Percentiles rank a stretch among this genome's conserved stretches.
Evolutionary conservation across 495 filamentous ascomycete species (phyloP).

Genomic region (Rhizodiscina lignyota): DNA sequence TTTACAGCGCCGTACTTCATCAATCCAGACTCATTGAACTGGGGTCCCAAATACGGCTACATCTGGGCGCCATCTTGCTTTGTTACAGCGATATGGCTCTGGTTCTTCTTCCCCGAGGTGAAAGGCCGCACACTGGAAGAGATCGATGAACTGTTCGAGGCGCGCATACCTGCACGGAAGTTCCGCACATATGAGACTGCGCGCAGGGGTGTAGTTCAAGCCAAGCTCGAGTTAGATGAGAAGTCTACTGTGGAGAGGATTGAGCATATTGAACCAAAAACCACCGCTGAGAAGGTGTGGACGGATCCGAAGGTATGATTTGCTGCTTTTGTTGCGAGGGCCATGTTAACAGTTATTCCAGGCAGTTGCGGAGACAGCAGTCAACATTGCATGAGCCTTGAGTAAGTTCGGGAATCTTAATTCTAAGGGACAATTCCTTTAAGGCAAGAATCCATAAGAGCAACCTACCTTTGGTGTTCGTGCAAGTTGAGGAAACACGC

Average conservation of each 20-base stretch:
- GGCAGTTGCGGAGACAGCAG: conserved; percentile 3
- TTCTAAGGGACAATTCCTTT: too few relatives aligned
- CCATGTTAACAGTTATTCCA: too few relatives aligned
- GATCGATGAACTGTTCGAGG: conserved; percentile 41
- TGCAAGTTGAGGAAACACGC: too few relatives aligned
- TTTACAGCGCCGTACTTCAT: conserved; percentile 48
- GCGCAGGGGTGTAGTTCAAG: conserved; percentile 5
- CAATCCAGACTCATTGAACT: conserved; percentile 36
- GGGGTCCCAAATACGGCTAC: conserved; percentile 41
- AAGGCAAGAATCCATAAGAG: too few relatives aligned
- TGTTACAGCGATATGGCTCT: conserved; percentile 29
- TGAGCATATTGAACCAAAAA: conserved; percentile 3
- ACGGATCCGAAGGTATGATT: conserved; percentile 7
- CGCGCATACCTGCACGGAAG: conserved; percentile 26
- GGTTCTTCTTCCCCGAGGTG: conserved; percentile 35
- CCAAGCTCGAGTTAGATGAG: conserved; percentile 1
- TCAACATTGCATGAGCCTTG: conserved; percentile 5
- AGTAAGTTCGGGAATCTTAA: too few relatives aligned
- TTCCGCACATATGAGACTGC: conserved; percentile 31
- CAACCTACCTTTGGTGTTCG: too few relatives aligned
- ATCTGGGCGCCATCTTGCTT: conserved; percentile 30
- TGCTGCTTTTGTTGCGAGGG: too few relatives aligned
- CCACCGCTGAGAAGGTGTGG: conserved; percentile 5
- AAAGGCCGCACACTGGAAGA: conserved; percentile 34
- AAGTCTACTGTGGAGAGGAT: conserved; percentile 4